Evolutionary conservation across 371 early-diverging fungal species (phyloP).

Genomic region (Chytridiales sp.): DNA sequence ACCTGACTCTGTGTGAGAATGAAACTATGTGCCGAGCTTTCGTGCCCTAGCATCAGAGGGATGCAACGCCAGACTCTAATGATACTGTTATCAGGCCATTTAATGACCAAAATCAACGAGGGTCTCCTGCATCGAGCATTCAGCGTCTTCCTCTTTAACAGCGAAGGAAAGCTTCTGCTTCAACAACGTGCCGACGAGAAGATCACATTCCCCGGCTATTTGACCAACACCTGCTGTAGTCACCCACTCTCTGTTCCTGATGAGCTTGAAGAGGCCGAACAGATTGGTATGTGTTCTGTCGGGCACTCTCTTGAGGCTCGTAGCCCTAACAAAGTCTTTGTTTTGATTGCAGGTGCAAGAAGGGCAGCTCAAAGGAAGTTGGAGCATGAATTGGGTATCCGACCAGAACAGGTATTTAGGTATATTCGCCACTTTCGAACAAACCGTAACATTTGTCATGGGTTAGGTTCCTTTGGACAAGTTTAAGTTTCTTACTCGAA

Average conservation of each 20-base stretch:
- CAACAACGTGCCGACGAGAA: constrained; percentile 93
- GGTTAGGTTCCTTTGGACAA: constrained; percentile 75
- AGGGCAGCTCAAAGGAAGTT: constrained; percentile 88
- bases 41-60: neutral
- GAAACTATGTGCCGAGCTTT: neutral
- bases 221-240: constrained; percentile 97
- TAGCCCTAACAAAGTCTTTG: neutral
- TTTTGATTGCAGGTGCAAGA: constrained; percentile 55
- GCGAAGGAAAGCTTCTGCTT: constrained; percentile 77
- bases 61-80: neutral
- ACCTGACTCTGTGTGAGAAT: neutral
- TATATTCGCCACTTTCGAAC: neutral
- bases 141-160: constrained; percentile 89
- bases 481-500: constrained; percentile 85
- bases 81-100: constrained; percentile 64
- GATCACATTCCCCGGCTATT: constrained; percentile 95
- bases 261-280: constrained; percentile 79
- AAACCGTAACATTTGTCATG: constrained; percentile 4
- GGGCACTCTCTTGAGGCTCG: neutral
- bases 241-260: constrained; percentile 85
- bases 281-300: constrained; percentile 51
- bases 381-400: constrained; percentile 93
- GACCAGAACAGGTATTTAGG: constrained; percentile 42
- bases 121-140: constrained; percentile 97
- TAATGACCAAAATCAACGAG: constrained; percentile 84